phyloP scores from a whole-genome alignment of 495 filamentous ascomycete genomes.

The Lepraria neglecta region DNA sequence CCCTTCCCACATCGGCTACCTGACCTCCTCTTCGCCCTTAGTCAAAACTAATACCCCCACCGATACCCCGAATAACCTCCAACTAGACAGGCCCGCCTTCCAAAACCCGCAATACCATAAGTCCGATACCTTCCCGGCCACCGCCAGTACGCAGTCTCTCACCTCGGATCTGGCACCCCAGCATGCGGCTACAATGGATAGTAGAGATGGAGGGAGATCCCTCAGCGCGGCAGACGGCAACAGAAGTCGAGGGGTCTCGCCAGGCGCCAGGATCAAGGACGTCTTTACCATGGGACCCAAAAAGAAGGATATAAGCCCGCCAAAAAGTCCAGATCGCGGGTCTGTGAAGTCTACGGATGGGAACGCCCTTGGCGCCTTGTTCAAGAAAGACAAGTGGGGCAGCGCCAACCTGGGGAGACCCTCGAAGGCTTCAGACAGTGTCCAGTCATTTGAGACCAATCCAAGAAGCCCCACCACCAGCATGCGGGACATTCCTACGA shows the following conservation, averaged over 20 bases:
- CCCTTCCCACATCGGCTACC: slow-evolving; percentile 70
- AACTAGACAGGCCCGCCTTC: slow-evolving; percentile 19
- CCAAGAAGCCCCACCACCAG: slow-evolving; percentile 14
- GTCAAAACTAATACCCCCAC: slow-evolving; percentile 54
- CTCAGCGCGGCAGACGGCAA: slow-evolving; percentile 20
- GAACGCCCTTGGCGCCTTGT: slow-evolving; percentile 29
- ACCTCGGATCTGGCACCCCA: slow-evolving; percentile 25
- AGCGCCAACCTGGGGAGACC: slow-evolving; percentile 40
- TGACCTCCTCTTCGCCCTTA: slow-evolving; percentile 76
- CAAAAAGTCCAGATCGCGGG: slow-evolving; percentile 40
- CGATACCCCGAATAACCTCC: slow-evolving; percentile 26
- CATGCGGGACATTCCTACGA: slow-evolving; percentile 20
- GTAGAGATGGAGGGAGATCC: slow-evolving; percentile 13
- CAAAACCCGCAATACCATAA: slow-evolving; percentile 27
- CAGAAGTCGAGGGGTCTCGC: slow-evolving; percentile 38
- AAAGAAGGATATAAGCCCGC: slow-evolving; percentile 37
- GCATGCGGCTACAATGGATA: slow-evolving; percentile 27
- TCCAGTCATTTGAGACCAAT: slow-evolving; percentile 13
- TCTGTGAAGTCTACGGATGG: slow-evolving; percentile 35
- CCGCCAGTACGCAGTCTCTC: slow-evolving; percentile 7
- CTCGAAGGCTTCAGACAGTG: slow-evolving; percentile 31
- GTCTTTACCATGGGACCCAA: slow-evolving; percentile 37
- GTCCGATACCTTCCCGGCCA: slow-evolving; percentile 21
- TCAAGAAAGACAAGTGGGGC: slow-evolving; percentile 36
- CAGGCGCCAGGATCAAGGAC: slow-evolving; percentile 43